Percentiles rank a stretch among this genome's conserved stretches.
Conservation (phyloP, 305 asterid genomes). For the Plantago lanceolata region DNA sequence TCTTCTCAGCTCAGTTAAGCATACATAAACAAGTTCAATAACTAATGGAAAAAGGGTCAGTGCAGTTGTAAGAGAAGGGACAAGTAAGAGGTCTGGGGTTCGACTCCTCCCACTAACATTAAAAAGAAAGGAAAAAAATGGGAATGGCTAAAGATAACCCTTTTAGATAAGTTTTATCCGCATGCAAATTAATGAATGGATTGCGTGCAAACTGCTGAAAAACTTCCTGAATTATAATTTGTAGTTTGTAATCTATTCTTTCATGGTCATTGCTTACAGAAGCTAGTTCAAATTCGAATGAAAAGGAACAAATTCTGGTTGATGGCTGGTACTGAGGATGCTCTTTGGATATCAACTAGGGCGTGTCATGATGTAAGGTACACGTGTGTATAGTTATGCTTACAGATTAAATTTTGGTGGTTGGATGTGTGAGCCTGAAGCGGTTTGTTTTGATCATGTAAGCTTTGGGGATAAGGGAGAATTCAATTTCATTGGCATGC, state of each 20-base stretch:
- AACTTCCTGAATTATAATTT: background rate
- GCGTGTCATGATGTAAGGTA: constrained; percentile 8
- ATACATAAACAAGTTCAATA: background rate
- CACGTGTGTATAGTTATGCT: constrained; percentile 20
- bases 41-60: background rate
- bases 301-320: background rate
- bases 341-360: background rate
- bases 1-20: background rate
- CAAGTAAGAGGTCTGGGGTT: background rate
- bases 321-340: background rate
- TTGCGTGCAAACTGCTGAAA: background rate
- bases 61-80: background rate
- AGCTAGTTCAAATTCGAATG: background rate
- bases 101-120: background rate
- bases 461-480: constrained; percentile 18
- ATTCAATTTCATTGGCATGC: constrained; percentile 5
- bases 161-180: background rate
- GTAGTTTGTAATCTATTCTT: background rate
- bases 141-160: background rate
- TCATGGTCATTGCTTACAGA: background rate
- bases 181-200: background rate
- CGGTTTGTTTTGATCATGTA: constrained; percentile 21
- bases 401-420: constrained; percentile 16
- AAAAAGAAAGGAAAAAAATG: background rate
- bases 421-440: constrained; percentile 18